These are phyloP conservation scores for Balamuthia mandrillaris DNA, from an alignment of 208 protist genomes.

Conservation along the genomic window DNA sequence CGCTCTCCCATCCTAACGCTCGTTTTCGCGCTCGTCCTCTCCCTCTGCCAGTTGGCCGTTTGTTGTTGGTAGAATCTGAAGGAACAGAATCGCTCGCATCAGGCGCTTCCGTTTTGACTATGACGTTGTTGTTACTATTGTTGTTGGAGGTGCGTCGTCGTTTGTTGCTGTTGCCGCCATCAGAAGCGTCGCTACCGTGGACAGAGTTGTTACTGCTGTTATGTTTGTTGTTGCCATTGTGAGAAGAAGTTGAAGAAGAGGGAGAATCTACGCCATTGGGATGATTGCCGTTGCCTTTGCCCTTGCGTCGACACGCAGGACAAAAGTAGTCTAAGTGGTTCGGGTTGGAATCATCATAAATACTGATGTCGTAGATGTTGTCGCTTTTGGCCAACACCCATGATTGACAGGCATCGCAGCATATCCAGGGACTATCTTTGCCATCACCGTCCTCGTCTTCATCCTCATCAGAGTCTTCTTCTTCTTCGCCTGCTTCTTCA, in stretches of 20 bases:
- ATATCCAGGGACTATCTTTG: slow-evolving; percentile 25
- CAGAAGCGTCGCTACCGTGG: too few species aligned
- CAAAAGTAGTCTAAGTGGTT: slow-evolving; percentile 26
- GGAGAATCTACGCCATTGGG: neutral
- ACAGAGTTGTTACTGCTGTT: neutral
- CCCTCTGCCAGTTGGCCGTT: too few species aligned
- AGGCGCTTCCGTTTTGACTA: too few species aligned
- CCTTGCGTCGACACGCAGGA: slow-evolving; percentile 5
- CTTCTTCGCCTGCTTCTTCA: neutral
- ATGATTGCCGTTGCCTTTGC: neutral
- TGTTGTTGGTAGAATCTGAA: too few species aligned
- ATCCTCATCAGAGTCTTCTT: neutral
- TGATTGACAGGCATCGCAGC: neutral
- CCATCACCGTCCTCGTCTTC: neutral
- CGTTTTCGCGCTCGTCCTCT: too few species aligned
- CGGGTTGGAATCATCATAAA: slow-evolving; percentile 23
- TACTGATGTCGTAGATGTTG: slow-evolving; percentile 8
- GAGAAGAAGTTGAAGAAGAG: neutral
- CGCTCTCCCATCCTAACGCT: too few species aligned
- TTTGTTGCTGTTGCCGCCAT: too few species aligned
- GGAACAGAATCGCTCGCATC: too few species aligned
- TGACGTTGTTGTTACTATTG: too few species aligned
- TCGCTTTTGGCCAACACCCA: slow-evolving; percentile 30
- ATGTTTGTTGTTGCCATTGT: neutral
- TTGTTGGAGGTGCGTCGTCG: too few species aligned